Evolutionary conservation across 176 grass and related monocot species (phyloP), one percentile per base, ranked within the genome.

Genomic region (Poa annua): DNA sequence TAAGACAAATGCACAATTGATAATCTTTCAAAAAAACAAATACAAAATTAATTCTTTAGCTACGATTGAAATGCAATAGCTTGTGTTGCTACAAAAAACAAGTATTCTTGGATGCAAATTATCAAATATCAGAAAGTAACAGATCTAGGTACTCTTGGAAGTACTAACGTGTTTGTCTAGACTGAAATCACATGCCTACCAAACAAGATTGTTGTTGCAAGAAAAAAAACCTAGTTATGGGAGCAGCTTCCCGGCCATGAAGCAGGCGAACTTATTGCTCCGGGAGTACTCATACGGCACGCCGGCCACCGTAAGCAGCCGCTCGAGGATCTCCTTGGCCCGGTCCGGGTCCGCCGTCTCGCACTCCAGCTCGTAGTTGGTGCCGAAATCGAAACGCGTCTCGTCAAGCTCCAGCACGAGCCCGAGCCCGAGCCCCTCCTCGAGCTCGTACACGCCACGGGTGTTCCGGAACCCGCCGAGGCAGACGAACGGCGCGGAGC

Each of bases 381-480:
- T 92, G 17, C 91, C 89, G 29, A 94, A 97, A 39, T 89, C 88
- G 16, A 90, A 94, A 36, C 49, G 86, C 22, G 87, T 94, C 89
- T 97, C 91, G 24, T 97, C 94, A 6, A 97, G 87, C 83, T 97
- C 94, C 71, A 97, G 33, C 38, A 89, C 89, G 66, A n/a, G n/a
- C n/a, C n/a, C n/a, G n/a, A n/a, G n/a, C n/a, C n/a, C n/a, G n/a
- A n/a, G n/a, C n/a, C n/a, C n/a, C n/a, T n/a, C n/a, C n/a, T n/a
- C n/a, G n/a, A 90, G 85, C 73, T 88, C 84, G 6, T 93, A 94
- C 7, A 98, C 92, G 3, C 66, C 82, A 59, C 92, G 88, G 4
- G 92, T 93, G 84, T 97, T 97, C 86, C 91, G 68, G 74, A 94
- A 94, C 2, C 95, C 95, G n/a, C 95, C 95, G 47, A 97, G 79